Evolutionary conservation across 202 grass and related monocot genomes (phyloP).

Genomic region (Bolboschoenoplectus hybrid): DNA sequence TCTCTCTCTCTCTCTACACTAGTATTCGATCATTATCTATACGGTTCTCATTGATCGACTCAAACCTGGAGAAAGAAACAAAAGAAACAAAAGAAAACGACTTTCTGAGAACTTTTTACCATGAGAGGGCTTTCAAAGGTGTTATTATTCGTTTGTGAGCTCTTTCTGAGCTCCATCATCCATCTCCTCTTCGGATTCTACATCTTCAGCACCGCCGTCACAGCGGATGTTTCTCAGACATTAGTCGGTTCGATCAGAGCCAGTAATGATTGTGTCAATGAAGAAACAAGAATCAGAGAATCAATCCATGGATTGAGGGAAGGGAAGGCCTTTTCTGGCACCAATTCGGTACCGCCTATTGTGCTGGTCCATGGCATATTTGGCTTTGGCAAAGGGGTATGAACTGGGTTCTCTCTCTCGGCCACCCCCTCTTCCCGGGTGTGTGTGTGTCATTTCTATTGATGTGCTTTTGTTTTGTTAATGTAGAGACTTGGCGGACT

Average conservation of each 20-base stretch:
- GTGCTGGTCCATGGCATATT: slow-evolving; percentile 59
- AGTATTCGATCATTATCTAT: background rate
- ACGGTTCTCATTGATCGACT: background rate
- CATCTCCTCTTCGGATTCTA: slow-evolving; percentile 54
- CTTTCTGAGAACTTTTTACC: background rate
- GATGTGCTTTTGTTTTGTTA: slow-evolving; percentile 28
- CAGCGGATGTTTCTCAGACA: slow-evolving; percentile 45
- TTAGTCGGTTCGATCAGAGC: slow-evolving; percentile 26
- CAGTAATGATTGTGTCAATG: background rate
- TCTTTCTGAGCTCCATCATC: slow-evolving; percentile 41
- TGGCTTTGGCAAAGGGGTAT: slow-evolving; percentile 58
- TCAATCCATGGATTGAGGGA: slow-evolving; percentile 13
- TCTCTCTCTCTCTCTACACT: background rate
- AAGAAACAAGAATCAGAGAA: background rate
- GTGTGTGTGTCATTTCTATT: background rate
- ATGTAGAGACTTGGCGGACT: slow-evolving; percentile 53
- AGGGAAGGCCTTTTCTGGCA: background rate
- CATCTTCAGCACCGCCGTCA: slow-evolving; percentile 52
- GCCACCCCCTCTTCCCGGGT: background rate
- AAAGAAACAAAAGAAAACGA: background rate
- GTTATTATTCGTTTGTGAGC: slow-evolving; percentile 40
- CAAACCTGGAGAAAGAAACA: background rate
- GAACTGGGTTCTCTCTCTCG: background rate
- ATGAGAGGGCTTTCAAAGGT: slow-evolving; percentile 38
- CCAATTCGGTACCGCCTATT: slow-evolving; percentile 43